Base-by-base conservation (phyloP, 2,329 filamentous ascomycete species). In the Colletotrichum shisoi region DNA sequence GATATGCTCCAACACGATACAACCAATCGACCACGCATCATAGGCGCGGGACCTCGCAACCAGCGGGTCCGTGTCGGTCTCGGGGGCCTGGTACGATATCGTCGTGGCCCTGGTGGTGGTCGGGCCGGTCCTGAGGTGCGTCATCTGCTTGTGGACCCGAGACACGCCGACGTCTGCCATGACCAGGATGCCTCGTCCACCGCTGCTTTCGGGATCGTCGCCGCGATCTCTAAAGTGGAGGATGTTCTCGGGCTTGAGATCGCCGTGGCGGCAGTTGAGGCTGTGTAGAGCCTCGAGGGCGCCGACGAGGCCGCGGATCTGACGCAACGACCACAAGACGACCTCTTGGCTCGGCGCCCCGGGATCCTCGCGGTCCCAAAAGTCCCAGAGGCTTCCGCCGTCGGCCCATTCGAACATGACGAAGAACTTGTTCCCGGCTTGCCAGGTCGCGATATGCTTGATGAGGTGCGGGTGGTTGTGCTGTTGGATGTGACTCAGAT, bases 1-100 rank as follows among this genome's bases (percentile, higher is more conserved):
- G 2, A 72, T 24, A 3, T 72, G 72, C 52, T 77, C 75, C 2
- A 77, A 63, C 0, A 70, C 69, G 3, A 77, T 71, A 19, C 74
- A 76, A 0, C 74, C 76, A 57, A 76, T 69, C 0, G 74, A 74
- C 76, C 75, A 77, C 5, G 72, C 70, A 13, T 77, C 76, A n/a
- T 74, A 77, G 0, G 62, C 56, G 0, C 74, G 69, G 1, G 74
- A 72, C 3, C 69, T 57, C 0, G 68, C 57, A 4, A 24, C 19
- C 2, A 39, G 3, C 0, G 11, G 46, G 11, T 46, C 27, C 19
- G 31, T 8, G 2, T 21, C 2, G 11, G 27, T 51, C 31, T 65
- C 62, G 0, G 62, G 62, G 11, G 62, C 39, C 3, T 52, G 40
- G 42, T 65, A 65, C 3, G 56, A 27, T 1, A 31, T 34, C 6